Base-by-base conservation (phyloP, 495 filamentous ascomycete species). In the Aspergillus indologenus region DNA sequence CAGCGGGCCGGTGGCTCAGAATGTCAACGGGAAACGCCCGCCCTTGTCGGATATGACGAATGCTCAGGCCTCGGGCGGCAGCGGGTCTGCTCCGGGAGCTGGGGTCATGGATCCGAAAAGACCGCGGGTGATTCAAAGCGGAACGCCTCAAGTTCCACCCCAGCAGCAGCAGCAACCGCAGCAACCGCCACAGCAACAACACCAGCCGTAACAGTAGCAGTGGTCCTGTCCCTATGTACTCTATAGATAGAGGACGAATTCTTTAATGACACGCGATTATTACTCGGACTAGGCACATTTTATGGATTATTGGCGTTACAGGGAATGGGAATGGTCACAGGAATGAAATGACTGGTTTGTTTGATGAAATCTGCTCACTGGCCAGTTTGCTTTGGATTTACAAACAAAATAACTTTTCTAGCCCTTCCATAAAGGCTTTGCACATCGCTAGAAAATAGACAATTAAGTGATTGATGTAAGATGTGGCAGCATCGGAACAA, bases 1-100 rank as follows among this genome's bases (percentile, higher is more conserved):
- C 22, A 22, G 19, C 18, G 22, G 15, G n/a, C n/a, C 22, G n/a
- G 65, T 61, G 8, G 68, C 72, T 14, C 69, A 71, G 34, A 75
- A 75, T 52, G 22, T 66, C 1, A 77, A 77, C 42, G 75, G 74
- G 12, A 80, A 80, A 61, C 68, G 77, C 24, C 75, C 77, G 20
- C 80, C 79, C 0, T 61, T 83, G 54, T 73, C 64, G n/a, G 81
- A 83, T 58, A 77, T 83, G 29, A 81, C 80, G 4, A 80, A 80
- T 61, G 71, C 70, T n/a, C 63, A 67, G n/a, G 47, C 59, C 26
- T 42, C 64, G n/a, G 58, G 65, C 19, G 46, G 58, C 29, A 63
- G 62, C 57, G 58, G 65, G 34, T 26, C 66, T 62, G 68, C 55
- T 40, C 58, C 68, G 18, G 46, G 29, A 15, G 18, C 60, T 46